Percentiles rank a stretch among this genome's conserved stretches.
Conservation (phyloP, 1,284 basidiomycete genomes). For the Uromyces viciae-fabae region DNA sequence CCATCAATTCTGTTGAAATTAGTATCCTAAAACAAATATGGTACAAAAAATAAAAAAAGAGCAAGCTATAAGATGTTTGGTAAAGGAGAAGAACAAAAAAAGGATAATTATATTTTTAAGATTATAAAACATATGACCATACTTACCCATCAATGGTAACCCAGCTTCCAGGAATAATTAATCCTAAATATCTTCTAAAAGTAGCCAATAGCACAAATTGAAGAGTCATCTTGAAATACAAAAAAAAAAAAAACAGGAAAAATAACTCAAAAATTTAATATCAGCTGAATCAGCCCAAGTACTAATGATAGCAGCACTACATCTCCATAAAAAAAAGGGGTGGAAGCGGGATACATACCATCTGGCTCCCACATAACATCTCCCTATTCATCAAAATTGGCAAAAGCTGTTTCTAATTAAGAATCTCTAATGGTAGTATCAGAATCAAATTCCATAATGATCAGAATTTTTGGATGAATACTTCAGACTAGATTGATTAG, state of each 20-base stretch:
- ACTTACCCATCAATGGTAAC: conserved; percentile 74
- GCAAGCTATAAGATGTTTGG: too few relatives aligned
- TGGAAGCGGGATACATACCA: too few relatives aligned
- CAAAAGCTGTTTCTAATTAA: conserved; percentile 71
- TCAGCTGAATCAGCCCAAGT: too few relatives aligned
- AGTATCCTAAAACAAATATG: conserved; percentile 58
- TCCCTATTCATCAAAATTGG: conserved; percentile 83
- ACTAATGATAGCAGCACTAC: too few relatives aligned
- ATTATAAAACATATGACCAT: not conserved
- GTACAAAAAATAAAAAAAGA: too few relatives aligned
- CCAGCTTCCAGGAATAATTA: conserved; percentile 79
- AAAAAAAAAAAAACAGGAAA: too few relatives aligned
- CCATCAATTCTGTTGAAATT: conserved; percentile 87
- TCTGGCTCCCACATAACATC: conserved; percentile 74
- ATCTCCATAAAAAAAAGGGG: too few relatives aligned
- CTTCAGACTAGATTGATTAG: too few relatives aligned
- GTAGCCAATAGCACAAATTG: conserved; percentile 29
- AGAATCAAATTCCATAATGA: too few relatives aligned
- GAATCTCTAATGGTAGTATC: conserved; percentile 77
- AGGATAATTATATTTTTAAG: not conserved
- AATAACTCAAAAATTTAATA: too few relatives aligned
- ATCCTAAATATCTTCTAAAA: conserved; percentile 65
- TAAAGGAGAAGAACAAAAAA: too few relatives aligned
- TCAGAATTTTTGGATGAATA: too few relatives aligned
- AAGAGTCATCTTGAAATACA: conserved; percentile 24